Conservation (phyloP, 2,329 filamentous ascomycete species). For the Sphaerulina musiva region DNA sequence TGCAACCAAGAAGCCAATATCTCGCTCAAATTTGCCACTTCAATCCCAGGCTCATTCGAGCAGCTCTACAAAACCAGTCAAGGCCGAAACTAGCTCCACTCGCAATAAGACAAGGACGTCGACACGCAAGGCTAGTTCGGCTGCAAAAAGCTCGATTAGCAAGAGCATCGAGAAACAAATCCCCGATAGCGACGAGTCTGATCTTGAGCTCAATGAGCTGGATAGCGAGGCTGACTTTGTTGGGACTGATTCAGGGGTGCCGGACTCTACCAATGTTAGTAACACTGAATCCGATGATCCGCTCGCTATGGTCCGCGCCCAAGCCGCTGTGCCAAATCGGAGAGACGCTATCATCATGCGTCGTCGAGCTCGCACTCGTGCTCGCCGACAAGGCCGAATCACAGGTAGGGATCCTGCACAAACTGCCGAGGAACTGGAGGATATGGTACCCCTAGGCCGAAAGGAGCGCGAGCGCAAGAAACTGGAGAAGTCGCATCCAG, state of each 20-base stretch:
- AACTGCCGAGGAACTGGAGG: conserved; percentile 10
- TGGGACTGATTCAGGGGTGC: conserved; percentile 31
- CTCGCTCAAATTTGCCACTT: background rate
- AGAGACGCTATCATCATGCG: conserved; percentile 8
- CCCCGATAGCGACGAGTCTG: conserved; percentile 36
- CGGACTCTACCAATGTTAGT: conserved; percentile 25
- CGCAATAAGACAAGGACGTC: conserved; percentile 19
- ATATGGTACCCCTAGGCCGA: conserved; percentile 18
- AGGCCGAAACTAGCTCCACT: conserved; percentile 12
- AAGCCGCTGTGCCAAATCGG: conserved; percentile 1
- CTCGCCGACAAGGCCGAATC: conserved; percentile 24
- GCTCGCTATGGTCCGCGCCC: conserved; percentile 14
- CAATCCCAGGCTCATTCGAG: background rate
- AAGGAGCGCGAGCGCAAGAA: conserved; percentile 53
- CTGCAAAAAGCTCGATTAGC: conserved; percentile 27
- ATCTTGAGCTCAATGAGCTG: conserved; percentile 21
- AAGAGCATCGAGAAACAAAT: conserved; percentile 23
- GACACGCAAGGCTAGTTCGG: conserved; percentile 20
- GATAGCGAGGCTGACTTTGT: conserved; percentile 27
- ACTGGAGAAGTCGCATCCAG: conserved; percentile 70
- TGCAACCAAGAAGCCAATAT: background rate
- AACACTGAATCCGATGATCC: conserved; percentile 32
- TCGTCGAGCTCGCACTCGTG: conserved; percentile 6
- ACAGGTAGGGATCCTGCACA: conserved; percentile 20
- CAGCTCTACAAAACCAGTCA: conserved; percentile 12